A percentile compares a stretch with the other conserved stretches of the same genome.
Evolutionary conservation across 139 green algal genomes (phyloP).

Genomic region (Coelastrella sp.): DNA sequence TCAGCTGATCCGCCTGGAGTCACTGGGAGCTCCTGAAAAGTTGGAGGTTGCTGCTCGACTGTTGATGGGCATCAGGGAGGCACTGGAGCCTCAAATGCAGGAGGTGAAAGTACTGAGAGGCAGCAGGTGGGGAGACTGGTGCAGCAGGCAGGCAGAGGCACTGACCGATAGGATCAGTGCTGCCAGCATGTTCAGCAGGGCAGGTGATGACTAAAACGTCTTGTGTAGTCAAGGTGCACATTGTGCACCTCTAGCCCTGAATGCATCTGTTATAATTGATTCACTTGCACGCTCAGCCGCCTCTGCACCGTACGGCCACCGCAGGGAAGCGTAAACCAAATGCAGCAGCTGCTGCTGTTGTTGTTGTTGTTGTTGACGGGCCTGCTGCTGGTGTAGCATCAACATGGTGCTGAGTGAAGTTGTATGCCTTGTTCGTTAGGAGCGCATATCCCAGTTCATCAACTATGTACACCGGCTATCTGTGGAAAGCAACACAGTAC

Average conservation of each 20-base stretch:
- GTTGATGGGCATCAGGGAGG: constrained; percentile 28
- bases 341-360: background rate
- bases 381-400: background rate
- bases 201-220: too few relatives aligned
- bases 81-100: background rate
- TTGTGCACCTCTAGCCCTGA: too few relatives aligned
- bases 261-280: too few relatives aligned
- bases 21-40: constrained; percentile 16
- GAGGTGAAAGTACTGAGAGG: background rate
- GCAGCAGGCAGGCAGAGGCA: background rate
- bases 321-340: background rate
- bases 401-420: background rate
- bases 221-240: too few relatives aligned
- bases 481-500: constrained; percentile 26
- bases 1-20: constrained; percentile 3
- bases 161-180: too few relatives aligned
- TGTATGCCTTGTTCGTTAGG: background rate
- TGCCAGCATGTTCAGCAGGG: too few relatives aligned
- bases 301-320: background rate
- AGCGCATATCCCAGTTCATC: background rate
- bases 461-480: background rate
- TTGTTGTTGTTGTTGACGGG: background rate
- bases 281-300: background rate
- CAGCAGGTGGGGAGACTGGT: background rate
- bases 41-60: constrained; percentile 38